A percentile compares a stretch with the other conserved stretches of the same genome.
These are phyloP conservation scores for Solanum tarapatanum DNA, from an alignment of 257 asterid genomes.

Conservation along the genomic window DNA sequence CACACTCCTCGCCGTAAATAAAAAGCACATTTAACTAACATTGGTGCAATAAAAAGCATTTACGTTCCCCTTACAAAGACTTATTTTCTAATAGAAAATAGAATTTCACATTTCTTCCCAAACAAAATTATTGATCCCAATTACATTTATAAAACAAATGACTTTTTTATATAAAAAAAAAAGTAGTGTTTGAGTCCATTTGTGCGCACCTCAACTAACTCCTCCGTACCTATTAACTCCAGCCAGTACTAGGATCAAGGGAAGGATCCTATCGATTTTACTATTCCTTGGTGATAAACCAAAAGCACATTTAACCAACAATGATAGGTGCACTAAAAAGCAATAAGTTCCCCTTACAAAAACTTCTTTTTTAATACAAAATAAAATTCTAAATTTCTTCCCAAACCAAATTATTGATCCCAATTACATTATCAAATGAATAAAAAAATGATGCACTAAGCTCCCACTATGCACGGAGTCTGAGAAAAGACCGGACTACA, in stretches of 20 bases:
- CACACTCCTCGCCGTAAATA: neutral
- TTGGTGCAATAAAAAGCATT: neutral
- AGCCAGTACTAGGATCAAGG: neutral
- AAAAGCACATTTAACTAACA: neutral
- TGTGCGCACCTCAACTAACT: neutral
- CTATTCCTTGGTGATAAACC: neutral
- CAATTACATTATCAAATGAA: neutral
- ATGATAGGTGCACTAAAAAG: neutral
- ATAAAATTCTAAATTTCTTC: neutral
- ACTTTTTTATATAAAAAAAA: neutral
- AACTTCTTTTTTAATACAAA: neutral
- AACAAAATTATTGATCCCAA: neutral
- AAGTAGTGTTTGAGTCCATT: neutral
- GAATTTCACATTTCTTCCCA: neutral
- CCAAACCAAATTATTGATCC: neutral
- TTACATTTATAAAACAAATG: neutral
- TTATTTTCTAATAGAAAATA: neutral
- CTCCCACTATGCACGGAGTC: neutral
- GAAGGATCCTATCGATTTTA: neutral
- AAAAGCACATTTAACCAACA: neutral
- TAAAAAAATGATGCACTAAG: neutral
- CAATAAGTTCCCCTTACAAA: neutral
- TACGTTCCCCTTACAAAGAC: neutral
- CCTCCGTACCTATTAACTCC: neutral
- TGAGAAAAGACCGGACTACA: neutral